These are phyloP conservation scores for Thoreauomyces humboldtii DNA, from an alignment of 192 early-diverging fungal species.

Conservation along the genomic window DNA sequence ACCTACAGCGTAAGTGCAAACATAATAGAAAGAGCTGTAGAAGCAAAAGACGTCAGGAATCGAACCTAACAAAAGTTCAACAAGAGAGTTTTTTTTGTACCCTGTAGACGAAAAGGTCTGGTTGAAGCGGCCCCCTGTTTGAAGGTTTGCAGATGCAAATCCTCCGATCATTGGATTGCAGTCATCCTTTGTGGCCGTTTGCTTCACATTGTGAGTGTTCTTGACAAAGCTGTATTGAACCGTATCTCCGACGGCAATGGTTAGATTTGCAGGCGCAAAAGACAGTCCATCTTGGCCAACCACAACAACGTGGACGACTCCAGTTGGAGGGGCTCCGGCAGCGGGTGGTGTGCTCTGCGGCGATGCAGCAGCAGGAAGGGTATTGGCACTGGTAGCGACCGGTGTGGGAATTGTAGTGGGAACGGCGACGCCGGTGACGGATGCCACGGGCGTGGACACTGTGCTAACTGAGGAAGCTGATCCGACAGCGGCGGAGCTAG, in stretches of 20 bases:
- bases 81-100: too few species aligned
- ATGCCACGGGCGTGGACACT: neutral
- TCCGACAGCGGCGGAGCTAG: too few species aligned
- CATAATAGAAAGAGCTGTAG: too few species aligned
- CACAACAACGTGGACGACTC: constrained; percentile 4
- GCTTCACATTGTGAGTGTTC: constrained; percentile 30
- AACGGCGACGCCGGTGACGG: neutral
- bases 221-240: constrained; percentile 10
- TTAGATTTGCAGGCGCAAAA: constrained; percentile 12
- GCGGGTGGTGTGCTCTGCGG: too few species aligned
- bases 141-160: constrained; percentile 9
- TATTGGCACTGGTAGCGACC: neutral
- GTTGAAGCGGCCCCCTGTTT: constrained; percentile 4
- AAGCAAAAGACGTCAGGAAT: too few species aligned
- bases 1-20: too few species aligned
- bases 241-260: constrained; percentile 14
- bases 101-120: too few species aligned
- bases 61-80: too few species aligned
- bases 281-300: constrained; percentile 16
- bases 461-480: too few species aligned
- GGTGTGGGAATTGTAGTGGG: neutral
- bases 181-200: constrained; percentile 5
- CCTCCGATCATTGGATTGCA: constrained; percentile 22
- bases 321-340: too few species aligned
- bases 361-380: neutral